Base-by-base conservation (phyloP, 2,329 filamentous ascomycete genomes). In the Penicillium thymicola region DNA sequence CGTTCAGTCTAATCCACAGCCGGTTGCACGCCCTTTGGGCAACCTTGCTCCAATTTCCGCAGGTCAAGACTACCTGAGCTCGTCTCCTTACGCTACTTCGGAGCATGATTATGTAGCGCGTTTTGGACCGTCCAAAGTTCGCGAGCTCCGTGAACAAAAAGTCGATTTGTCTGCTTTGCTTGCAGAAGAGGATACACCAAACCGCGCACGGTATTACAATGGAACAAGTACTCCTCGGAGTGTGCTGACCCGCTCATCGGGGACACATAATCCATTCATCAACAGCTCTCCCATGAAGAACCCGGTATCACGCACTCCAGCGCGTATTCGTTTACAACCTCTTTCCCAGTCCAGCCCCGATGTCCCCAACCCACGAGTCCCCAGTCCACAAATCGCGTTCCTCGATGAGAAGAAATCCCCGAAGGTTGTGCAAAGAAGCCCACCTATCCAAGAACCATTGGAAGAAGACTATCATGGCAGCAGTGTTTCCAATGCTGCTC, bases 151-250 rank as follows among this genome's bases (percentile, higher is more conserved):
- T 14, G 72, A 75, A 23, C 64, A 72, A 56, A 62, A 73, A 30
- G 67, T 74, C 23, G 72, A 75, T 55, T 45, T 75, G 2, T 71
- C 71, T 34, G 59, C 63, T 51, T 54, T 73, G 40, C 63, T 74
- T 32, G 67, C 64, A 10, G 63, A 65, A 48, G 67, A 70, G 44
- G 63, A 72, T 49, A 75, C 72, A 2, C 73, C 73, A 5, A 74
- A 71, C n/a, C 70, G 67, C 18, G 66, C 65, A n/a, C 67, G 66
- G 40, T 72, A 72, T 55, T 75, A 72, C 55, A 71, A 71, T 51
- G 72, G 67, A 38, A 69, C 66, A 53, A 70, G 65, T 47, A 73
- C 69, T 27, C 70, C 71, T 41, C 58, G 64, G 37, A 66, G 63
- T 34, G 59, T 63, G 27, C 49, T 63, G 10, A 65, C 57, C 30